Conservation (phyloP, 805 yeast species). For the Wickerhamiella domercqiae region DNA sequence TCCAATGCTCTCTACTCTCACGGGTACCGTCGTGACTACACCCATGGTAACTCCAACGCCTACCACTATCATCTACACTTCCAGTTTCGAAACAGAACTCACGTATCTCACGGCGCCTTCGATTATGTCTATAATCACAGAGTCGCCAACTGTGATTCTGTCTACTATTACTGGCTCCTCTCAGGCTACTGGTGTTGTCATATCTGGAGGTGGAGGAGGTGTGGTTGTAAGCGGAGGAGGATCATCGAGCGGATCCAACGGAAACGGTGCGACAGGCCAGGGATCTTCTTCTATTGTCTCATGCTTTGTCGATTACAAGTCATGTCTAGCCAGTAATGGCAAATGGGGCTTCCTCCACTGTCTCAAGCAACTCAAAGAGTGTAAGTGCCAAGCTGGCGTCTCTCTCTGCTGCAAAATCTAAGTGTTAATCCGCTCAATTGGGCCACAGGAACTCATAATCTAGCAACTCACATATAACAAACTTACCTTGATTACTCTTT, state of each 20-base stretch:
- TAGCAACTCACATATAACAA: too few relatives aligned
- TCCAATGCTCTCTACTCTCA: not conserved
- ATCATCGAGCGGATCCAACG: constrained; percentile 9
- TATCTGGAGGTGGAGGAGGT: constrained; percentile 4
- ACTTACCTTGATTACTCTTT: too few relatives aligned
- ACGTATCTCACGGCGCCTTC: constrained; percentile 8
- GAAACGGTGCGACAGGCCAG: constrained; percentile 6
- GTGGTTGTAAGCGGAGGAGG: constrained; percentile 2
- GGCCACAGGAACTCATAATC: too few relatives aligned
- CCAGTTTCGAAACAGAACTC: constrained; percentile 1
- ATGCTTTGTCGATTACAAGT: constrained; percentile 12
- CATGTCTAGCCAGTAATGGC: constrained; percentile 10
- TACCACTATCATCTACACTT: constrained; percentile 2
- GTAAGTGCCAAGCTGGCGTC: constrained; percentile 19
- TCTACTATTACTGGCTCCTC: constrained; percentile 9
- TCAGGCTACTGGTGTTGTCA: constrained; percentile 9
- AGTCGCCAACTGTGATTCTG: constrained; percentile 6
- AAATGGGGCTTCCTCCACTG: constrained; percentile 11
- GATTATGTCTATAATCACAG: constrained; percentile 10
- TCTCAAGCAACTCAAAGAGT: constrained; percentile 14
- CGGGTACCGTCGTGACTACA: not conserved
- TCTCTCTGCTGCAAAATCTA: constrained; percentile 13
- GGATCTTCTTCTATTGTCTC: constrained; percentile 13
- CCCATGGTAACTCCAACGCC: not conserved
- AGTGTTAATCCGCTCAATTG: too few relatives aligned